Evolutionary conservation across 768 basidiomycete genomes (phyloP).

Genomic region (Piloderma croceum): DNA sequence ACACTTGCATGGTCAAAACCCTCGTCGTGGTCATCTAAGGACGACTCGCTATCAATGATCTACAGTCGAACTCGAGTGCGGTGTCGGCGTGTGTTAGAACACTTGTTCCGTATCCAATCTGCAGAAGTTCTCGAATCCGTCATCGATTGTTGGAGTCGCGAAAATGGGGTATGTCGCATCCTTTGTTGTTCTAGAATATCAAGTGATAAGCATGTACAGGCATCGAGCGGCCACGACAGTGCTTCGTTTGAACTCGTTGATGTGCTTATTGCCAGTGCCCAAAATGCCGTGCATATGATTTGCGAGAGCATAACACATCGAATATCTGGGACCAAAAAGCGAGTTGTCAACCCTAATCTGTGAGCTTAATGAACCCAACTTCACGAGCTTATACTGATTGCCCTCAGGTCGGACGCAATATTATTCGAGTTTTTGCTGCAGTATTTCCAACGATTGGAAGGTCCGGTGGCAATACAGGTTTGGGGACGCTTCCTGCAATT

Average conservation of each 20-base stretch:
- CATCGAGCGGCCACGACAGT: constrained; percentile 35
- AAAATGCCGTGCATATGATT: constrained; percentile 81
- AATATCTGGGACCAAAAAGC: constrained; percentile 50
- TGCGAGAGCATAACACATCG: constrained; percentile 77
- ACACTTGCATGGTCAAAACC: constrained; percentile 47
- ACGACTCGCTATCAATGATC: constrained; percentile 64
- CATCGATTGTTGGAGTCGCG: constrained; percentile 75
- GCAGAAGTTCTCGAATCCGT: constrained; percentile 80
- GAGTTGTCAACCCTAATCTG: constrained; percentile 62
- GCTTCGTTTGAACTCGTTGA: constrained; percentile 81
- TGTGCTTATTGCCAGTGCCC: constrained; percentile 75
- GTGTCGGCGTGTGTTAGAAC: constrained; percentile 76
- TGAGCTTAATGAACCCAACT: constrained; percentile 29
- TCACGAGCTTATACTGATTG: constrained; percentile 4
- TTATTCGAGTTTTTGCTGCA: constrained; percentile 87
- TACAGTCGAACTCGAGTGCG: constrained; percentile 62
- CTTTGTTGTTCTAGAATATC: constrained; percentile 2
- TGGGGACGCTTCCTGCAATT: constrained; percentile 79
- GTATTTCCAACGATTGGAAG: constrained; percentile 79
- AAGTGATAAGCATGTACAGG: constrained; percentile 22
- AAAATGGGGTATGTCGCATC: constrained; percentile 38
- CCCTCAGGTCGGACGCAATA: constrained; percentile 54
- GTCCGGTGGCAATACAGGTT: constrained; percentile 87
- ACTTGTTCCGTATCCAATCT: constrained; percentile 76
- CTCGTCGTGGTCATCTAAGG: constrained; percentile 43